These are phyloP conservation scores for Davidsoniella eucalypti DNA, from an alignment of 2,329 filamentous ascomycete species.

Conservation along the genomic window DNA sequence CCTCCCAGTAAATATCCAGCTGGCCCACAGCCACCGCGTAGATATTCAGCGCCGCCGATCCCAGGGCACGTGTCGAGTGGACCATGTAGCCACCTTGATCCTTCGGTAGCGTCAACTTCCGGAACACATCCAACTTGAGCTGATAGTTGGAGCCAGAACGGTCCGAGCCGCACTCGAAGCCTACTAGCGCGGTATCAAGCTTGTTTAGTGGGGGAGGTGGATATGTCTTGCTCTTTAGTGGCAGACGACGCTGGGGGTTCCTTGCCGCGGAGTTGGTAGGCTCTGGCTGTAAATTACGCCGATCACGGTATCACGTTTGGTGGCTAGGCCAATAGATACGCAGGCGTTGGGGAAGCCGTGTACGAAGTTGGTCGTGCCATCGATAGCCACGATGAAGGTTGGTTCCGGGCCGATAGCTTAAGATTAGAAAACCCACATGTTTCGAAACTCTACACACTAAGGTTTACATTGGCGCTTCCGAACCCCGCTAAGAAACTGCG, in stretches of 20 bases:
- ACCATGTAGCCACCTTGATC: constrained; percentile 59
- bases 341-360: constrained; percentile 60
- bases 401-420: constrained; percentile 40
- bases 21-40: constrained; percentile 55
- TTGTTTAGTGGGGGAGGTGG: constrained; percentile 38
- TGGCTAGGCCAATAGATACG: constrained; percentile 57
- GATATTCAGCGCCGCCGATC: constrained; percentile 59
- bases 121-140: constrained; percentile 51
- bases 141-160: constrained; percentile 55
- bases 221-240: constrained; percentile 21
- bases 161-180: constrained; percentile 57
- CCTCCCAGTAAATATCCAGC: constrained; percentile 66
- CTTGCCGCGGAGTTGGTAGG: constrained; percentile 35
- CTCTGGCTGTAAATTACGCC: constrained; percentile 71
- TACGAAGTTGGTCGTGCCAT: constrained; percentile 70
- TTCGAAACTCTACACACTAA: too few relatives aligned
- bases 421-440: too few relatives aligned
- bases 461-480: too few relatives aligned
- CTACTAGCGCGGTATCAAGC: constrained; percentile 48
- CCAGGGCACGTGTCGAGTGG: constrained; percentile 53
- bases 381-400: constrained; percentile 69
- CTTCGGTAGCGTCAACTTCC: constrained; percentile 37
- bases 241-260: constrained; percentile 24
- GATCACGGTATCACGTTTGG: constrained; percentile 43
- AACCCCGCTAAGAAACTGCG: too few relatives aligned